Base-by-base conservation (phyloP, 1,139 yeast genomes). In the Saccharomyces hybrid region DNA sequence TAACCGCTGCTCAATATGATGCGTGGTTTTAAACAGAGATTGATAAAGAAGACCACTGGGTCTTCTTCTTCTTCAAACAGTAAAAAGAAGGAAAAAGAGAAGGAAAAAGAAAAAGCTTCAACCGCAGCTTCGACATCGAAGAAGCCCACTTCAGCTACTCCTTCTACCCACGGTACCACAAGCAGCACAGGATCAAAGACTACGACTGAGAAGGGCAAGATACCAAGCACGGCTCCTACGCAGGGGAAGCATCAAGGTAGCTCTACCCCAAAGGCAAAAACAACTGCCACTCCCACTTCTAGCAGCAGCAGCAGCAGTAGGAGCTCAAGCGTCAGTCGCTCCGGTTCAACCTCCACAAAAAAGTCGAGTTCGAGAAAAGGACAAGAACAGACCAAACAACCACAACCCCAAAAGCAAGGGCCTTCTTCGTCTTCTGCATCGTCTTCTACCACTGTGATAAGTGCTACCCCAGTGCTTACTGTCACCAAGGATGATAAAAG, bases 21-120 rank as follows among this genome's bases (percentile, higher is more conserved):
- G 77, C 75, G 75, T 64, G 78, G 78, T 48, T 74, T 75, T 60
- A 75, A 74, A 62, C 78, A 75, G 62, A 72, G 75, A 59, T 57
- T 67, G 57, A 67, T 66, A 49, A 67, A 66, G 64, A 67, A 65
- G 62, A 66, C 71, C 16, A 62, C 69, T 29, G 70, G 70, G 16
- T 60, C 67, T 46, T 64, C 67, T 42, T 62, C 69, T 9, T 58
- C 64, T 28, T 54, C 58, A 42, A 57, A 56, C 38, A 54, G 51
- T 48, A 63, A 63, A 54, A 61, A 64, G 56, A 66, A 63, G 56
- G 63, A 59, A 12, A 65, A 64, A 55, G 68, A 64, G 38, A 62
- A 62, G 53, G 64, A 62, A 24, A 56, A 58, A 29, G 57, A 58
- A 29, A 57, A 53, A 54, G 60, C 24, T 38, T 38, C 44, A 3